Evolutionary conservation across 2,329 filamentous ascomycete genomes (phyloP), one percentile per base, ranked within the genome.

Genomic region (Colletotrichum phormii): DNA sequence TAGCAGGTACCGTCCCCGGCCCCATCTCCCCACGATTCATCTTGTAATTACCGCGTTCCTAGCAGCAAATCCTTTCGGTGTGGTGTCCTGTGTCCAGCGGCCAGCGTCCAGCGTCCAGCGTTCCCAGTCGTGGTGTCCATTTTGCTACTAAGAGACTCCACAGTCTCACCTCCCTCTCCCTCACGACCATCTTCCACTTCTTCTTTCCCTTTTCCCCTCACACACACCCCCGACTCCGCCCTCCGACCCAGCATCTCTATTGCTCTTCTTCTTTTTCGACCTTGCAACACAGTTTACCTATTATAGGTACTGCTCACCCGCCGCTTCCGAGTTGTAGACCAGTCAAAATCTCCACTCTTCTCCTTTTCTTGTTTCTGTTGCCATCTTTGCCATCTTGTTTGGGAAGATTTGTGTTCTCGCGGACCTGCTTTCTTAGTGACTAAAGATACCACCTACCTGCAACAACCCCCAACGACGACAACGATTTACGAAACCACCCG

Each of bases 131-230:
- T 26, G 11, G 22, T 24, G 35, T 22, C 29, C 35, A 31, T 49
- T 55, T 70, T 62, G 53, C 58, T 61, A 59, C 35, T 59, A 66
- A 59, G 61, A n/a, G 29, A 72, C 71, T 59, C 71, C 68, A 73
- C 71, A 67, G 22, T 72, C 71, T 67, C 62, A 62, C 68, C 51
- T 73, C 22, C 53, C 63, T 49, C 31, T 46, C 67, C 61, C 67
- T 55, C 59, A 67, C 51, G 33, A 55, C 68, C 58, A 57, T 46
- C 62, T 73, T 63, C 58, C 62, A n/a, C 58, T 15, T 67, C 71
- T 72, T 72, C 68, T 63, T 31, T 63, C 33, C 53, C 62, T 67
- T 73, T 73, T 67, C 67, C 68, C 71, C 71, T 72, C 68, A 67
- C 62, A 72, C 67, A 67, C 49, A 37, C 31, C 49, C 63, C 54